Evolutionary conservation across 2,329 filamentous ascomycete species (phyloP), one percentile per base, ranked within the genome.

Genomic region (Epichloe hybrida): DNA sequence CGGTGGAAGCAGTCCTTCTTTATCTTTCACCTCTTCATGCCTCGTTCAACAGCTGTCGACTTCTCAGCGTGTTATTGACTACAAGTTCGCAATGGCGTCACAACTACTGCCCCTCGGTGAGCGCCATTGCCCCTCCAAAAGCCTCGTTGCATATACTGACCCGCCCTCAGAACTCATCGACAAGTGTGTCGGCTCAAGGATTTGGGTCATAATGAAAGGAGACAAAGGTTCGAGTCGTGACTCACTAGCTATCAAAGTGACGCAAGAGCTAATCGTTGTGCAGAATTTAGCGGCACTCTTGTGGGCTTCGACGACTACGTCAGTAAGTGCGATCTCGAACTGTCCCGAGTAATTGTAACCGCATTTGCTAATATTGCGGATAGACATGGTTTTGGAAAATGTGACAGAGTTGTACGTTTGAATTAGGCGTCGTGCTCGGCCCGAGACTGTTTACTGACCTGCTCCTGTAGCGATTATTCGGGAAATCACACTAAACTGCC

Each of bases 181-280:
- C 75, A 96, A 96, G 71, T 98, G 93, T 66, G 90, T 98, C 58
- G 93, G 93, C 55, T 97, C 90, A 50, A 86, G 85, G 62, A 97
- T 98, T 68, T 96, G 91, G 90, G 90, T 98, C 56, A 82, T 98
- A 62, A 98, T 98, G 93, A 98, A 98, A 72, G 88, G 90, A 58
- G 93, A 97, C 66, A 97, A 96, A 75, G 93, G 93, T 95, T 31
- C 31, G 9, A 38, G 55, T 21, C 5, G 36, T 3, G 4, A 31
- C 31, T 0, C 12, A 13, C 12, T 17, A 36, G 13, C 20, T 20
- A 21, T 27, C 13, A 4, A 36, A 35, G 20, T 17, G 23, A 39
- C 13, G n/a, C 31, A 21, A 35, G 21, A 7, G 36, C 42, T 46
- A 17, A 50, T 17, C 13, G 7, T 34, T 3, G 4, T 35, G 48